Percentiles rank a stretch among this genome's conserved stretches.
phyloP scores from a whole-genome alignment of 2,329 filamentous ascomycete genomes.

The Fusarium equiseti region DNA sequence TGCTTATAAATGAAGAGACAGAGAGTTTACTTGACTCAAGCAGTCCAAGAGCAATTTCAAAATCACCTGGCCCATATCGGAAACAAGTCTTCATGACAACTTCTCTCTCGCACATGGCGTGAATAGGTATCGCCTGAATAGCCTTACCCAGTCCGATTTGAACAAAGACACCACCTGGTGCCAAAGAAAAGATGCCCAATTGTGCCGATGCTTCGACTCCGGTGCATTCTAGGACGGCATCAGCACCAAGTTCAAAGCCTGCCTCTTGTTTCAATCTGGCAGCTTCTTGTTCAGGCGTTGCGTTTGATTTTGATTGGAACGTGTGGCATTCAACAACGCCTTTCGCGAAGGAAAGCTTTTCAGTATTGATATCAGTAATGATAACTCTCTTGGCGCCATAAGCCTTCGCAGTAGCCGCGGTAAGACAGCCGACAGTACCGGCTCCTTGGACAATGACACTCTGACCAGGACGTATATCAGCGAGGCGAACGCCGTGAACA shows the following conservation, averaged over 20 bases:
- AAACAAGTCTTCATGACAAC: conserved; percentile 87
- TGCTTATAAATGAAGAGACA: conserved; percentile 83
- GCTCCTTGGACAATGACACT: conserved; percentile 88
- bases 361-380: conserved; percentile 37
- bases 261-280: conserved; percentile 2
- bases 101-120: conserved; percentile 89
- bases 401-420: conserved; percentile 83
- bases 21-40: conserved; percentile 77
- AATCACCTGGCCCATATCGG: conserved; percentile 89
- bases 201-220: conserved; percentile 36
- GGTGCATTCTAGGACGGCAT: conserved; percentile 37
- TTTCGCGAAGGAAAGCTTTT: conserved; percentile 38
- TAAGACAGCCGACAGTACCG: conserved; percentile 87
- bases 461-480: conserved; percentile 76
- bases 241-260: conserved; percentile 79
- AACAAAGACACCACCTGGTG: conserved; percentile 29
- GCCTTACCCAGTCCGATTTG: conserved; percentile 38
- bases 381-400: conserved; percentile 76
- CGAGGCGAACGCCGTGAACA: conserved; percentile 84
- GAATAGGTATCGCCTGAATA: conserved; percentile 63
- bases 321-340: conserved; percentile 17
- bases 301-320: not conserved
- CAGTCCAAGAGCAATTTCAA: conserved; percentile 82
- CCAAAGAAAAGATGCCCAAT: conserved; percentile 15
- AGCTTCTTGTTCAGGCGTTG: conserved; percentile 28